Evolutionary conservation across 2,329 filamentous ascomycete genomes (phyloP).

Genomic region (Cyanodermella asteris): DNA sequence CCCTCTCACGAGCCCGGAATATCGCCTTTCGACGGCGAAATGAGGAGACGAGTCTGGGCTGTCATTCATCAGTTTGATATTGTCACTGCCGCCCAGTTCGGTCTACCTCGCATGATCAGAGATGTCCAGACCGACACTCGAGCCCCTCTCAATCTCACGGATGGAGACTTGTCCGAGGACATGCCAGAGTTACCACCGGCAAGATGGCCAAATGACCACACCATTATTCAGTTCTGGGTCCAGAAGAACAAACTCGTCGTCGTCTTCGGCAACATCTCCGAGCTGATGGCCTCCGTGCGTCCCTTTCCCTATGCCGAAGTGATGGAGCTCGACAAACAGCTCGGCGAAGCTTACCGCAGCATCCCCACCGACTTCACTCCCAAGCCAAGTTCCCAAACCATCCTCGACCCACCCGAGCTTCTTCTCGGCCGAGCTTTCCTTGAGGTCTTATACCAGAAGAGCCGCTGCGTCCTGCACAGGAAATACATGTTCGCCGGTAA

Average conservation of each 20-base stretch:
- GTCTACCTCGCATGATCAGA: constrained; percentile 18
- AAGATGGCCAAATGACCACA: constrained; percentile 10
- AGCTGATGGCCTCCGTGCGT: constrained; percentile 5
- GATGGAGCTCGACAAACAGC: constrained; percentile 7
- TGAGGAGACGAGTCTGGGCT: constrained; percentile 16
- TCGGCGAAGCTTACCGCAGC: constrained; percentile 7
- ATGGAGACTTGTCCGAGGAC: constrained; percentile 18
- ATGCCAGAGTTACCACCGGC: constrained; percentile 11
- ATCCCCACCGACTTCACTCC: constrained; percentile 6
- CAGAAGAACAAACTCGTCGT: constrained; percentile 5
- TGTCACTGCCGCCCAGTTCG: constrained; percentile 16
- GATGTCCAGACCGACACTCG: constrained; percentile 16
- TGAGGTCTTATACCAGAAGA: constrained; percentile 14
- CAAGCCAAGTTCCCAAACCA: constrained; percentile 2
- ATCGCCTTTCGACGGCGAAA: constrained; percentile 15
- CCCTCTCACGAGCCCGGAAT: constrained; percentile 15
- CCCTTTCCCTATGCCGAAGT: constrained; percentile 8
- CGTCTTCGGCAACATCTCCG: constrained; percentile 6
- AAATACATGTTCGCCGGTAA: constrained; percentile 15
- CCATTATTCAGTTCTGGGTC: constrained; percentile 7
- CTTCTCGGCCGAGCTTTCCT: constrained; percentile 13
- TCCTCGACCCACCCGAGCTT: constrained; percentile 2
- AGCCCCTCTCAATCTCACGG: constrained; percentile 18
- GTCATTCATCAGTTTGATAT: constrained; percentile 17
- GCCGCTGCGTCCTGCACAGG: constrained; percentile 15